Evolutionary conservation across 2,329 filamentous ascomycete species (phyloP).

Genomic region (Pseudonectria buxi): DNA sequence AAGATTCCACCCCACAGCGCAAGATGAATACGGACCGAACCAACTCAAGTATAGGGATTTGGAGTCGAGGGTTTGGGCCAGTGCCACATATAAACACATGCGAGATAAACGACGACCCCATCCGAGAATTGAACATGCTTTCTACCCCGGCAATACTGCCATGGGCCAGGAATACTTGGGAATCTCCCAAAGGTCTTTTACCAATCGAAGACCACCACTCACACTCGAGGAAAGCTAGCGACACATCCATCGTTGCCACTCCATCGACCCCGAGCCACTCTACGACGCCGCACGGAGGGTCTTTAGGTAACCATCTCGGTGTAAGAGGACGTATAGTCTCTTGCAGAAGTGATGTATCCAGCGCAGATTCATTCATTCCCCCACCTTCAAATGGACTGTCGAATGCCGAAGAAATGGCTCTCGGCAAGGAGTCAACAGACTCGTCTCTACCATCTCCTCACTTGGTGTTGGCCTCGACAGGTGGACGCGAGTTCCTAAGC

Average conservation of each 20-base stretch:
- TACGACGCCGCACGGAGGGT: conserved; percentile 7
- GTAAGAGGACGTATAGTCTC: conserved; percentile 6
- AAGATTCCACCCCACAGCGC: not conserved
- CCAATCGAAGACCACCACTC: conserved; percentile 2
- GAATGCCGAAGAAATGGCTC: not conserved
- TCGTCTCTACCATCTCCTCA: conserved; percentile 1
- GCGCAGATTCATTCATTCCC: conserved; percentile 32
- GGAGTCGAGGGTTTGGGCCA: too few relatives aligned
- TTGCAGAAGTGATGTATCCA: conserved; percentile 31
- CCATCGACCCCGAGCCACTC: conserved; percentile 17
- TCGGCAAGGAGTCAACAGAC: conserved; percentile 5
- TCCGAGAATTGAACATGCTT: too few relatives aligned
- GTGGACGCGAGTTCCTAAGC: conserved; percentile 56
- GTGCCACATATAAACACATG: too few relatives aligned
- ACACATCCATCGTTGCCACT: conserved; percentile 18
- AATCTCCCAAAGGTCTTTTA: too few relatives aligned
- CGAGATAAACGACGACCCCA: too few relatives aligned
- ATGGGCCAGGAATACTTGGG: not conserved
- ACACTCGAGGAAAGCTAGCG: conserved; percentile 8
- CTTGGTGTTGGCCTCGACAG: conserved; percentile 1
- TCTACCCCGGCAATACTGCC: not conserved
- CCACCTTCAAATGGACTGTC: conserved; percentile 19
- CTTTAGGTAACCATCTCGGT: conserved; percentile 9
- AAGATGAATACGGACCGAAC: not conserved
- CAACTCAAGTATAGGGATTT: too few relatives aligned